Base-by-base conservation (phyloP, 805 yeast species). In the Metschnikowia continentalis region DNA sequence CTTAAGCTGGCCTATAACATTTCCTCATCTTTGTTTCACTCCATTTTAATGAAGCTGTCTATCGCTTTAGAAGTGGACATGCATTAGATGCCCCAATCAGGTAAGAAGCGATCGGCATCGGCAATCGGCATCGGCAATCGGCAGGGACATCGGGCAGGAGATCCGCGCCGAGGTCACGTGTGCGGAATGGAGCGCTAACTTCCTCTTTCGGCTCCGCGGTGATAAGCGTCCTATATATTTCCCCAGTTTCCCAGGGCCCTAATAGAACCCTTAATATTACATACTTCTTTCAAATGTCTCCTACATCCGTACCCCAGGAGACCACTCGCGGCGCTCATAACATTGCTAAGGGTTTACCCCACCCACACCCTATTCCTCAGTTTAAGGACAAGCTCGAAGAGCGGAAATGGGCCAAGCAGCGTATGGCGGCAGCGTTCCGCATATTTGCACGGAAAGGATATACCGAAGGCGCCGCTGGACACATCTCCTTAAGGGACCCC, bases 381-480 rank as follows among this genome's bases (percentile, higher is more conserved):
- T 83, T 83, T 58, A 70, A 69, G 6, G 79, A 79, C 58, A 74
- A 76, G 42, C 59, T 66, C 33, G 73, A 70, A 33, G 75, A 83
- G 56, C 69, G 88, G 52, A 70, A 75, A 60, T 81, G 82, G 80
- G 67, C 80, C 50, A 63, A 77, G 45, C 80, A 86, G 62, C 95
- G 88, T 60, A 81, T 86, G 84, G 96, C 96, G 1, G 94, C 84
- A 33, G 91, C 92, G 1, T 88, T 88, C 72, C 77, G 96, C 54
- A 79, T 86, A 1, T 87, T 89, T 65, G 90, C 88, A n/a, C 77
- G 95, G 62, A 81, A 79, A 57, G 89, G 88, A 15, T 88, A 71
- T 67, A 74, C 83, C 15, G 90, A 87, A 65, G 96, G 96, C 14
- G 67, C 82, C 19, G 90, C 96, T 0, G 96, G 96, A 20, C 96